Evolutionary conservation across 2,329 filamentous ascomycete species (phyloP), one percentile per base, ranked within the genome.

Genomic region (Cercospora brassicicola): DNA sequence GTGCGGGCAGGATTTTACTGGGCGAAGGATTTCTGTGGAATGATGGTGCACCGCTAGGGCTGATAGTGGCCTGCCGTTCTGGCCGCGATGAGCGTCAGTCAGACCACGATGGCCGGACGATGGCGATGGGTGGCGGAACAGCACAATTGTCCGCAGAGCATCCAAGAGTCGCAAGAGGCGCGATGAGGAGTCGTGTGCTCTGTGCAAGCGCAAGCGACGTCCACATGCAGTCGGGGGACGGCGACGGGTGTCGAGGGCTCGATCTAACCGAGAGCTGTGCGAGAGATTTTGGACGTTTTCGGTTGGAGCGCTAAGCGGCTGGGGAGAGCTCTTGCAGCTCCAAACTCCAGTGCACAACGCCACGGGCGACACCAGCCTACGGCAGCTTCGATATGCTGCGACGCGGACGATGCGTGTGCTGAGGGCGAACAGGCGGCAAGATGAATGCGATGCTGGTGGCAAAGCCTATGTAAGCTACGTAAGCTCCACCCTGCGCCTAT

Each of bases 1-100:
- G 48, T 33, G 53, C 45, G 45, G 30, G 61, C 30, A 51, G 60
- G 48, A 48, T 53, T 51, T 53, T 28, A 20, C 62, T 48, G 61
- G 61, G 61, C 61, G 62, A 57, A 57, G 62, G 62, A 64, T 64
- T 42, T 18, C 55, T 59, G 28, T 33, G 55, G 55, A 36, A 59
- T 33, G 55, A 31, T 31, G 13, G 55, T 36, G 55, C 55, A 36
- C 55, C n/a, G 55, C 30, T 59, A 33, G 18, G 55, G 55, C 55
- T 18, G 55, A 33, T 18, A 33, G 28, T n/a, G 31, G 28, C n/a
- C 55, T 15, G 55, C 9, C n/a, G 28, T 59, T 20, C 28, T 55
- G 48, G 48, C 48, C 48, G 48, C 48, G 48, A 31, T 4, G 48
- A 36, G 20, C 26, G 13, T 28, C 30, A 20, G 55, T 20, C 55